A percentile compares a stretch with the other conserved stretches of the same genome.
These are phyloP conservation scores for Ustulina deusta DNA, from an alignment of 2,329 filamentous ascomycete species.

Conservation along the genomic window DNA sequence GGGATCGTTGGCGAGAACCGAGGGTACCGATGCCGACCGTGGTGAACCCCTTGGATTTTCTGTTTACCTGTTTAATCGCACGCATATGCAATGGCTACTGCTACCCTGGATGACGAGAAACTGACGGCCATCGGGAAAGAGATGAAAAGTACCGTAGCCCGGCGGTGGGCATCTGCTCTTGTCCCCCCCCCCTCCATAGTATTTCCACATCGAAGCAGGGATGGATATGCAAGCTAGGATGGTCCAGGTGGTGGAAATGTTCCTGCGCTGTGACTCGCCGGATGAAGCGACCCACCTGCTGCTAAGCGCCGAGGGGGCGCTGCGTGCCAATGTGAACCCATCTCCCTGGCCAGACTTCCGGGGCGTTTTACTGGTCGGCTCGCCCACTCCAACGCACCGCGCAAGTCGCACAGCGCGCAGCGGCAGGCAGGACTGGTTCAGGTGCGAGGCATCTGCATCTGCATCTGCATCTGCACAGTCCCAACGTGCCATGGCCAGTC, in stretches of 20 bases:
- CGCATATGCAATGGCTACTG: background rate
- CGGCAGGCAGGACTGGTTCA: conserved; percentile 51
- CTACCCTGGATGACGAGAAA: background rate
- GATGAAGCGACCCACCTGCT: conserved; percentile 57
- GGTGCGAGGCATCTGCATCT: conserved; percentile 36
- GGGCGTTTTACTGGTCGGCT: conserved; percentile 46
- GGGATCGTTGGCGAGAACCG: background rate
- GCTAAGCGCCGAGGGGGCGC: conserved; percentile 67
- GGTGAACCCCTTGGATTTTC: background rate
- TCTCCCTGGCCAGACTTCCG: conserved; percentile 38
- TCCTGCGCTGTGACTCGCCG: conserved; percentile 53
- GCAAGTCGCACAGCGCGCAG: conserved; percentile 51
- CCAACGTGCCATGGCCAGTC: conserved; percentile 30
- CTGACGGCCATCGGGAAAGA: background rate
- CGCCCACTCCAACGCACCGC: conserved; percentile 42
- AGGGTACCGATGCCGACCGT: background rate
- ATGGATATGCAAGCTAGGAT: conserved; percentile 7
- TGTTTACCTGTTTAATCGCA: background rate
- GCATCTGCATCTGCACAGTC: conserved; percentile 40
- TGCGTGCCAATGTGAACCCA: conserved; percentile 52
- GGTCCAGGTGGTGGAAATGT: conserved; percentile 41
- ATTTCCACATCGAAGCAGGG: conserved; percentile 17
- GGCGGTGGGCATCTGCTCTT: background rate
- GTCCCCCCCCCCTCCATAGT: conserved; percentile 21
- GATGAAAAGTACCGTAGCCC: background rate